Percentiles rank a stretch among this genome's conserved stretches.
Evolutionary conservation across 2,329 filamentous ascomycete species (phyloP).

Genomic region (Nothomitra cinnamomea): DNA sequence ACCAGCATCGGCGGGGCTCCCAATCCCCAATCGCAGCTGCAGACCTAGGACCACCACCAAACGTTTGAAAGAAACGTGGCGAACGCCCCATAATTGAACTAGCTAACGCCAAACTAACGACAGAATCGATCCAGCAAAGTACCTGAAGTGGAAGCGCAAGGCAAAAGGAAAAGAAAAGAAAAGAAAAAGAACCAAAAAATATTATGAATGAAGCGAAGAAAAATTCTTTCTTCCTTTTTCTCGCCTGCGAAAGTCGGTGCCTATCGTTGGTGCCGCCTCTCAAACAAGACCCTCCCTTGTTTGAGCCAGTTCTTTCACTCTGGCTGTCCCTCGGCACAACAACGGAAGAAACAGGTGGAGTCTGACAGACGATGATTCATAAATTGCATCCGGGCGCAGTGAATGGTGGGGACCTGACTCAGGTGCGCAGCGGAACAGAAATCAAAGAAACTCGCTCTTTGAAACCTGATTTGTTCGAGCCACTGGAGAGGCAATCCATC

Average conservation of each 20-base stretch:
- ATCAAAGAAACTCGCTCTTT: neutral
- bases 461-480: constrained; percentile 4
- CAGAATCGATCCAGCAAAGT: no score
- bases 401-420: neutral
- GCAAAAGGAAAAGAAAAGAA: neutral
- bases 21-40: constrained; percentile 1
- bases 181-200: no score
- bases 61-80: constrained; percentile 2
- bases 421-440: neutral
- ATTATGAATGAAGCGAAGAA: no score
- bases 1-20: neutral
- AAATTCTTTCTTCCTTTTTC: no score
- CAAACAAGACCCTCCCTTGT: no score
- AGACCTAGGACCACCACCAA: neutral
- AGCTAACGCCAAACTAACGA: no score
- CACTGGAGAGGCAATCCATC: neutral
- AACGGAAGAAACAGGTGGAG: neutral
- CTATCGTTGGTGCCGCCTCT: no score
- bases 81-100: neutral
- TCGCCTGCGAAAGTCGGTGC: no score
- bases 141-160: neutral
- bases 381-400: neutral
- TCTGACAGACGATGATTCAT: neutral
- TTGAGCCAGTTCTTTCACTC: no score
- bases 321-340: no score